A percentile compares a stretch with the other conserved stretches of the same genome.
phyloP scores from a whole-genome alignment of 164 flowering plant genomes.

The Dillenia suffruticosa region DNA sequence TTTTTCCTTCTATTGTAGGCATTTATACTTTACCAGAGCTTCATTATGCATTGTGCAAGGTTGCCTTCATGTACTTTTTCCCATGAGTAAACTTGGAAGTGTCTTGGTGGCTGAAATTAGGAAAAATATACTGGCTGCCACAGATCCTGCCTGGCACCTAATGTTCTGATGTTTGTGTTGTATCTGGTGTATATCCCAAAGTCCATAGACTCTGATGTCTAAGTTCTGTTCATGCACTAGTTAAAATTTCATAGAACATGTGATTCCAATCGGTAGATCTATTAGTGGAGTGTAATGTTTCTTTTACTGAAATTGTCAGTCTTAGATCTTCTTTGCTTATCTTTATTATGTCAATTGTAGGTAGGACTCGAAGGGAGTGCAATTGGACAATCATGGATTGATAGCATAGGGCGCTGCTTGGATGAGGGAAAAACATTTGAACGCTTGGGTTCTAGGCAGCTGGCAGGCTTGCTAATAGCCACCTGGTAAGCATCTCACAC shows the following conservation, averaged over 20 bases:
- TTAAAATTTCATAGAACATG: neutral
- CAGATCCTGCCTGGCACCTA: no score
- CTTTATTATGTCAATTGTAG: conserved; percentile 34
- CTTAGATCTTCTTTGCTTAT: neutral
- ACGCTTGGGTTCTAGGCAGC: conserved; percentile 94
- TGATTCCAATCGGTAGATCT: no score
- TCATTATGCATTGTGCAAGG: no score
- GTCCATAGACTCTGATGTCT: neutral
- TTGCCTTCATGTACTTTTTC: no score
- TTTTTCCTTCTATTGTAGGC: neutral
- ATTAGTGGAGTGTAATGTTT: no score
- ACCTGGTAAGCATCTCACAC: conserved; percentile 56
- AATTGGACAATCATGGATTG: conserved; percentile 89
- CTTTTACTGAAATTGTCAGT: no score
- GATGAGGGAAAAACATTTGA: conserved; percentile 80
- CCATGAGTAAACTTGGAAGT: no score
- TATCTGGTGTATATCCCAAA: no score
- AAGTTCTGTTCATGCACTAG: neutral
- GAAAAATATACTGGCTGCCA: no score
- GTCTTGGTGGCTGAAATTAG: no score
- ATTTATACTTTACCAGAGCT: no score
- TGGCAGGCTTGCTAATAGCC: conserved; percentile 89
- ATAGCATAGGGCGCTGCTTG: conserved; percentile 76
- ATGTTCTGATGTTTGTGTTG: no score
- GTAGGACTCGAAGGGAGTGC: conserved; percentile 97